phyloP scores from a whole-genome alignment of 1,139 yeast species.

The Magnusiomyces paraingens region DNA sequence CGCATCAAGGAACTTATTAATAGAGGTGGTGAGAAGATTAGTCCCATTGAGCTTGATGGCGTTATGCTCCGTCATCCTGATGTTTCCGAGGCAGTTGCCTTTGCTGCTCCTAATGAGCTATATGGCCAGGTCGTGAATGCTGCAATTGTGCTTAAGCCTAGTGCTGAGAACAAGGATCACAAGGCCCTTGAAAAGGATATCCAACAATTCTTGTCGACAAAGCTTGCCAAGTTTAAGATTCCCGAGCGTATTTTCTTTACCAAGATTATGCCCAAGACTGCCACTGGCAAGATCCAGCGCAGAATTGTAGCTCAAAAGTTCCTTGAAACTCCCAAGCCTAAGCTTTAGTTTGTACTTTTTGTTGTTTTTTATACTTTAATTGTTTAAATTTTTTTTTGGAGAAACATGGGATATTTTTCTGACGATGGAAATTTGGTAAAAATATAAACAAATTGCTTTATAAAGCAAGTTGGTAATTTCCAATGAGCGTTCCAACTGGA shows the following conservation, averaged over 20 bases:
- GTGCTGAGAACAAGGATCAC: slow-evolving; percentile 19
- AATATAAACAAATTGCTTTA: background rate
- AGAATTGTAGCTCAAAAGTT: slow-evolving; percentile 47
- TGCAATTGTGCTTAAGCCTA: slow-evolving; percentile 49
- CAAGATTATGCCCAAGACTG: slow-evolving; percentile 59
- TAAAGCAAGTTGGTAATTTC: background rate
- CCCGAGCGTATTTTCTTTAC: slow-evolving; percentile 52
- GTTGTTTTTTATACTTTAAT: background rate
- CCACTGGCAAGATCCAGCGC: slow-evolving; percentile 66
- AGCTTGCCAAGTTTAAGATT: slow-evolving; percentile 49
- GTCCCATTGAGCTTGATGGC: slow-evolving; percentile 60
- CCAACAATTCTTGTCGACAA: slow-evolving; percentile 38
- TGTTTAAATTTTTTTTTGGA: no score
- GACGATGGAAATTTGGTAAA: background rate
- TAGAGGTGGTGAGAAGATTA: slow-evolving; percentile 65
- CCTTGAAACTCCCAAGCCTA: slow-evolving; percentile 26
- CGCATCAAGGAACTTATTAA: slow-evolving; percentile 61
- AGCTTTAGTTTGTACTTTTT: slow-evolving; percentile 18
- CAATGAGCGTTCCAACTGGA: no score
- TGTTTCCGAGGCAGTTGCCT: slow-evolving; percentile 60
- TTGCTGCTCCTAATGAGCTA: slow-evolving; percentile 55
- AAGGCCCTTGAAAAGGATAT: slow-evolving; percentile 40
- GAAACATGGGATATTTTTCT: no score
- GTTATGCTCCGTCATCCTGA: slow-evolving; percentile 49
- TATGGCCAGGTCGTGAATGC: slow-evolving; percentile 65